phyloP scores from a whole-genome alignment of 2,329 filamentous ascomycete genomes.

The Aspergillus uvarum region DNA sequence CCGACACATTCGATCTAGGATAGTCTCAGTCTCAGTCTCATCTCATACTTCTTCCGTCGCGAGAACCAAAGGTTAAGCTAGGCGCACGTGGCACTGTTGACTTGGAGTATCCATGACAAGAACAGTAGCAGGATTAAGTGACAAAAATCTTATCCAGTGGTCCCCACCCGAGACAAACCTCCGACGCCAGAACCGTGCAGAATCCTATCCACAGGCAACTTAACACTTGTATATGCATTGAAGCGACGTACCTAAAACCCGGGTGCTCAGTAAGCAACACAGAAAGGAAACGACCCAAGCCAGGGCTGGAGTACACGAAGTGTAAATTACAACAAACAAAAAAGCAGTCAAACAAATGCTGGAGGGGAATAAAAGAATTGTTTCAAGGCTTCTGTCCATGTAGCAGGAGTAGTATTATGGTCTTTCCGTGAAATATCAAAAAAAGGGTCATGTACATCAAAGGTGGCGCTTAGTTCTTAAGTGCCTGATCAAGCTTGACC shows the following conservation, averaged over 20 bases:
- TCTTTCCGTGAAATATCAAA: neutral
- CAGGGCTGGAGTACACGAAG: neutral
- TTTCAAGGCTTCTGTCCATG: neutral
- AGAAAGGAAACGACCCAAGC: neutral
- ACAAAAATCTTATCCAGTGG: neutral
- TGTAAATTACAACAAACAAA: neutral
- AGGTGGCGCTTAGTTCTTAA: conserved; percentile 14
- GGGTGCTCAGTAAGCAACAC: neutral
- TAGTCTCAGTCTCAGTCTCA: neutral
- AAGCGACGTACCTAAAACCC: neutral
- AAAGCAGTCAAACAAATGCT: conserved; percentile 5
- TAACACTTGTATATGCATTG: neutral
- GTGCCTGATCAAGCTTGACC: conserved; percentile 38
- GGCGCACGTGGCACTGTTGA: neutral
- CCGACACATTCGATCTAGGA: neutral
- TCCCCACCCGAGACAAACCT: neutral
- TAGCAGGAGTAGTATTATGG: conserved; percentile 1
- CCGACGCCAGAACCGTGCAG: conserved; percentile 2
- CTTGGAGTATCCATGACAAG: neutral
- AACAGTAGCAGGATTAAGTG: neutral
- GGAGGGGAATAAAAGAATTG: neutral
- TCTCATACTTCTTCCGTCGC: neutral
- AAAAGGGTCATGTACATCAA: neutral
- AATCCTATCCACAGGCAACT: neutral
- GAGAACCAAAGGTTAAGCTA: neutral